Conservation (phyloP, 1,139 yeast genomes). For the Nakaseomyces delphensis region DNA sequence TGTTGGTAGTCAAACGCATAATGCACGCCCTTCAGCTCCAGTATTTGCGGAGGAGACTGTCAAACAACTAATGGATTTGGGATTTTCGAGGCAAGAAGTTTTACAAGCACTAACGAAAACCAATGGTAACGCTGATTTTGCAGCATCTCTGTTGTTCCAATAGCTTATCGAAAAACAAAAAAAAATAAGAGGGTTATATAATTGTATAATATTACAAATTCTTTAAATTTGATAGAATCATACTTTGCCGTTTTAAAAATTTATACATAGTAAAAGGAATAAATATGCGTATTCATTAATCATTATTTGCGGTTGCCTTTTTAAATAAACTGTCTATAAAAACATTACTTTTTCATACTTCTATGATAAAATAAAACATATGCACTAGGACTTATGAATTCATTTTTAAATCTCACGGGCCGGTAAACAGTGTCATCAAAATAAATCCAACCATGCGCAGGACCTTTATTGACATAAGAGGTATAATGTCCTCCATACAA, state of each 20-base stretch:
- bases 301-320: not conserved
- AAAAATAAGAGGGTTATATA: too few species aligned
- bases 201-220: too few species aligned
- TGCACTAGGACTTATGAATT: constrained; percentile 43
- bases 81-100: constrained; percentile 60
- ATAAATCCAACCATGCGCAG: constrained; percentile 35
- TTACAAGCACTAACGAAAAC: constrained; percentile 56
- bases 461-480: constrained; percentile 61
- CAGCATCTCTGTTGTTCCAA: constrained; percentile 65
- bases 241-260: too few species aligned
- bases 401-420: constrained; percentile 22
- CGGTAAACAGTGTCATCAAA: constrained; percentile 31
- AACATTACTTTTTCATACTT: constrained; percentile 9
- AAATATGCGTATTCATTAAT: not conserved
- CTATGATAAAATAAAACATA: constrained; percentile 61
- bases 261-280: too few species aligned
- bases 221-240: too few species aligned
- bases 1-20: constrained; percentile 19
- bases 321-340: constrained; percentile 4
- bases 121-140: constrained; percentile 71
- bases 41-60: constrained; percentile 41
- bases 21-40: constrained; percentile 9
- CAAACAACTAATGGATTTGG: constrained; percentile 52
- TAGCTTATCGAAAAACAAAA: too few species aligned
- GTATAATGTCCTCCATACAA: constrained; percentile 91